Evolutionary conservation across 108 stramenopile genomes (phyloP).

Genomic region (Epithemia pelagica): DNA sequence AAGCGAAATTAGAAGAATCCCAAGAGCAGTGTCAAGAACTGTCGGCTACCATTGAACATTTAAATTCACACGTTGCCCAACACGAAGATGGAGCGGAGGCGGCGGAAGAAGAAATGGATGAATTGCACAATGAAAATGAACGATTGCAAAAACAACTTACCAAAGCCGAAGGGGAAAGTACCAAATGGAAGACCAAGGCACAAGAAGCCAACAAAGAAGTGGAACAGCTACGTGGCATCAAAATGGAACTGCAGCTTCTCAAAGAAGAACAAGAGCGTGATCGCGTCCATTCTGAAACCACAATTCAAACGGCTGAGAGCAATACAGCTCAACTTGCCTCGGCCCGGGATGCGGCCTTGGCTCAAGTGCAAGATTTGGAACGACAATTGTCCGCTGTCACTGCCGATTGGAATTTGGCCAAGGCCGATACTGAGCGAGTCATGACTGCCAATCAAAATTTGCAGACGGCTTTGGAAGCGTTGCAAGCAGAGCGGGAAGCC

Average conservation of each 20-base stretch:
- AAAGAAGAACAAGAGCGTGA: slow-evolving; percentile 70
- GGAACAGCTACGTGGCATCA: slow-evolving; percentile 28
- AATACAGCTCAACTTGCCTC: slow-evolving; percentile 36
- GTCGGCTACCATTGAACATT: slow-evolving; percentile 16
- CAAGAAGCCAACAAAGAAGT: slow-evolving; percentile 39
- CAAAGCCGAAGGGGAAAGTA: slow-evolving; percentile 44
- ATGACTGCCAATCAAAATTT: slow-evolving; percentile 65
- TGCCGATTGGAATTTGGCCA: slow-evolving; percentile 73
- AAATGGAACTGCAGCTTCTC: slow-evolving; percentile 73
- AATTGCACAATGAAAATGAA: slow-evolving; percentile 72
- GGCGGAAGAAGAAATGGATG: slow-evolving; percentile 47
- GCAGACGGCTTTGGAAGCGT: slow-evolving; percentile 69
- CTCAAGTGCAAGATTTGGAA: slow-evolving; percentile 54
- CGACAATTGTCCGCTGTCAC: slow-evolving; percentile 62
- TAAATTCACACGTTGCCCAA: slow-evolving; percentile 31
- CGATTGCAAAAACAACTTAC: slow-evolving; percentile 49
- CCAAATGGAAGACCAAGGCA: slow-evolving; percentile 36
- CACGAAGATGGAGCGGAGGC: slow-evolving; percentile 36
- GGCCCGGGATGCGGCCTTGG: slow-evolving; percentile 59
- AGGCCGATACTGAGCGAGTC: slow-evolving; percentile 61
- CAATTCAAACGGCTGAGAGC: slow-evolving; percentile 27
- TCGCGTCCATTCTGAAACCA: slow-evolving; percentile 37
- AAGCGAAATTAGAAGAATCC: slow-evolving; percentile 55
- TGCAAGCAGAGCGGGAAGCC: slow-evolving; percentile 80
- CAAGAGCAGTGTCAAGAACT: slow-evolving; percentile 28